These are phyloP conservation scores for Vishniacozyma victoriae DNA, from an alignment of 768 basidiomycete species.

Conservation along the genomic window DNA sequence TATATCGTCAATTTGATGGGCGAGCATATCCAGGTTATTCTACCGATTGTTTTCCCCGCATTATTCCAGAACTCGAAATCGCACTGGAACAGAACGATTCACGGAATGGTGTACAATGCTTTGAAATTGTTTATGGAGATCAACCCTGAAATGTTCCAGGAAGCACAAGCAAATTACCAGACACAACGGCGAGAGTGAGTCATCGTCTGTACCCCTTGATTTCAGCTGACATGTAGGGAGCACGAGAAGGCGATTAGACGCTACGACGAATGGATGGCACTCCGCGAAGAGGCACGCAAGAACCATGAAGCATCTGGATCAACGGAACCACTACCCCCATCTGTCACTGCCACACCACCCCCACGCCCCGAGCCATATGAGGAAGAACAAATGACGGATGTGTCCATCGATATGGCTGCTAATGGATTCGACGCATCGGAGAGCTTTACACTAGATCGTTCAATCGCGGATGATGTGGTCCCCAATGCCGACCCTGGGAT, in stretches of 20 bases:
- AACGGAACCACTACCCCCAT: slow-evolving; percentile 56
- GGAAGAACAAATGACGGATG: slow-evolving; percentile 77
- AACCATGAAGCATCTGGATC: slow-evolving; percentile 47
- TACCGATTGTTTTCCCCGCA: slow-evolving; percentile 96
- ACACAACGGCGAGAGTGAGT: slow-evolving; percentile 77
- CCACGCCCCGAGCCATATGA: slow-evolving; percentile 70
- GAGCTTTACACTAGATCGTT: slow-evolving; percentile 43
- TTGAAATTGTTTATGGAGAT: slow-evolving; percentile 99
- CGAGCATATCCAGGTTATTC: slow-evolving; percentile 77
- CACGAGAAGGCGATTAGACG: slow-evolving; percentile 76
- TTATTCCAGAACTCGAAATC: slow-evolving; percentile 91
- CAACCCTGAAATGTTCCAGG: slow-evolving; percentile 92
- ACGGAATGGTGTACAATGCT: slow-evolving; percentile 98
- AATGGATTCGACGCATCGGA: slow-evolving; percentile 43
- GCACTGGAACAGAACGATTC: slow-evolving; percentile 99
- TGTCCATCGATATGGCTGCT: slow-evolving; percentile 70
- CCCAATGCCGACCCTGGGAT: slow-evolving; percentile 84
- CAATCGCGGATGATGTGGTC: slow-evolving; percentile 71
- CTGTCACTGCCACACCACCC: slow-evolving; percentile 66
- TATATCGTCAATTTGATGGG: slow-evolving; percentile 99
- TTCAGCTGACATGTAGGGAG: slow-evolving; percentile 55
- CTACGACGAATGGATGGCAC: slow-evolving; percentile 82
- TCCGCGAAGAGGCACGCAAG: slow-evolving; percentile 68
- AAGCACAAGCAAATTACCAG: slow-evolving; percentile 87
- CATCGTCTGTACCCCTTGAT: not conserved